Base-by-base conservation (phyloP, 1,284 basidiomycete genomes). In the Violaceomyces palustris region DNA sequence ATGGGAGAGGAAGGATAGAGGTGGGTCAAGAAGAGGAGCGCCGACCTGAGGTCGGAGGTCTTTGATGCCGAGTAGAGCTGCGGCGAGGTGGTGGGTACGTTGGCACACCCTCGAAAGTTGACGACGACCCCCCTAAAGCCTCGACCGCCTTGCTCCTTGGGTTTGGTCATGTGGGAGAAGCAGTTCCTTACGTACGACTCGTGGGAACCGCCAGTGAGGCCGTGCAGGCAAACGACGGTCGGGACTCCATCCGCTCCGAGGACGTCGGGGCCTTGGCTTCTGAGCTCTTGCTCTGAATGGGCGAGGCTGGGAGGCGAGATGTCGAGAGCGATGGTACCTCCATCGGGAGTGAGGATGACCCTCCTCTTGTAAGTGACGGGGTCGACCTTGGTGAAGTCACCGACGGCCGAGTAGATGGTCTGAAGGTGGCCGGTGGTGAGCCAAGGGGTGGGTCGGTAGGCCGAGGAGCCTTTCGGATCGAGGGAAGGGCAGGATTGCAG, bases 91-190 rank as follows among this genome's bases (percentile, higher is more conserved):
- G 92, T 72, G 14, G 88, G 88, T 24, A 87, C 83, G 24, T 85
- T 86, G 54, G 88, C 88, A 86, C 92, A 96, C 64, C 91, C 92
- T 60, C 91, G 83, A 77, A 86, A 93, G 39, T 74, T 71, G 34
- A 36, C 45, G 12, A 35, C 39, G 3, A 32, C 47, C 12, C 34
- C 51, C 3, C 66, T 82, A 37, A 51, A 88, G 85, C 81, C 97
- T 86, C 43, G 35, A 0, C 62, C 69, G 1, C 60, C 67, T 27
- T 62, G 22, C 6, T 22, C 21, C 5, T 55, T 60, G 17, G 67
- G 55, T 28, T 59, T 61, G 41, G 62, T 59, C 7, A 74, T 56
- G 29, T 55, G 59, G 1, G 54, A 34, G 28, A 71, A 49, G 38
- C 58, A 57, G 41, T 69, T 66, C 15, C 68, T 52, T 5, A 72